These are phyloP conservation scores for Paracoccidioides brasiliensis DNA, from an alignment of 2,329 filamentous ascomycete species.

Conservation along the genomic window DNA sequence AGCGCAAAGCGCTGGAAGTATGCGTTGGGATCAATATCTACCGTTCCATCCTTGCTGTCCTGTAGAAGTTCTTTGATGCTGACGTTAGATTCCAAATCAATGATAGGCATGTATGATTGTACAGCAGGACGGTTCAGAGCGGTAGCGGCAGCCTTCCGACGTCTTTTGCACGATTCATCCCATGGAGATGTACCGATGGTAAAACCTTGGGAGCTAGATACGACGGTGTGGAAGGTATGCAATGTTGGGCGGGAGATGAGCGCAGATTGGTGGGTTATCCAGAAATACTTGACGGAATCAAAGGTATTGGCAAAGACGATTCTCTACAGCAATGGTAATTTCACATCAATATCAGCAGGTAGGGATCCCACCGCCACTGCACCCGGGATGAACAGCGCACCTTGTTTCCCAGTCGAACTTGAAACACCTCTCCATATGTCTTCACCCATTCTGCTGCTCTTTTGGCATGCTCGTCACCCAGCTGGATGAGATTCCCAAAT, in stretches of 20 bases:
- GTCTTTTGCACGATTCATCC: constrained; percentile 66
- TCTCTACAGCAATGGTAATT: constrained; percentile 31
- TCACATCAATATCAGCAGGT: background rate
- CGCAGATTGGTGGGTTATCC: constrained; percentile 66
- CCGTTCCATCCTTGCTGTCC: constrained; percentile 48
- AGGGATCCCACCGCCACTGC: too few species aligned
- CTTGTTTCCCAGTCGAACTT: constrained; percentile 55
- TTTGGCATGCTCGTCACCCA: constrained; percentile 45
- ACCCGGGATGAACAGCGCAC: constrained; percentile 23
- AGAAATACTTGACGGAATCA: constrained; percentile 56
- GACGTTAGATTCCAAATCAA: constrained; percentile 60
- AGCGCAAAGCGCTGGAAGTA: constrained; percentile 66
- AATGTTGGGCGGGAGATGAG: constrained; percentile 65
- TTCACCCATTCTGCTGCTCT: constrained; percentile 44
- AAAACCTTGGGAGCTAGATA: constrained; percentile 63
- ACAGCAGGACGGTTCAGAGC: constrained; percentile 64
- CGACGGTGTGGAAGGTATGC: constrained; percentile 70
- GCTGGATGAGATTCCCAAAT: constrained; percentile 50
- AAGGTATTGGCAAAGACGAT: constrained; percentile 71
- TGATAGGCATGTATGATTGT: constrained; percentile 68
- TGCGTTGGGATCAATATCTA: constrained; percentile 56
- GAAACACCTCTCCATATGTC: constrained; percentile 52
- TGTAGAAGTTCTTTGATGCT: constrained; percentile 59
- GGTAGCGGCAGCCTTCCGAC: constrained; percentile 65
- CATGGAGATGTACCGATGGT: constrained; percentile 76